Percentiles rank a stretch among this genome's conserved stretches.
Evolutionary conservation across 2,329 filamentous ascomycete genomes (phyloP).

Genomic region (Neofusicoccum kwambonambiense): DNA sequence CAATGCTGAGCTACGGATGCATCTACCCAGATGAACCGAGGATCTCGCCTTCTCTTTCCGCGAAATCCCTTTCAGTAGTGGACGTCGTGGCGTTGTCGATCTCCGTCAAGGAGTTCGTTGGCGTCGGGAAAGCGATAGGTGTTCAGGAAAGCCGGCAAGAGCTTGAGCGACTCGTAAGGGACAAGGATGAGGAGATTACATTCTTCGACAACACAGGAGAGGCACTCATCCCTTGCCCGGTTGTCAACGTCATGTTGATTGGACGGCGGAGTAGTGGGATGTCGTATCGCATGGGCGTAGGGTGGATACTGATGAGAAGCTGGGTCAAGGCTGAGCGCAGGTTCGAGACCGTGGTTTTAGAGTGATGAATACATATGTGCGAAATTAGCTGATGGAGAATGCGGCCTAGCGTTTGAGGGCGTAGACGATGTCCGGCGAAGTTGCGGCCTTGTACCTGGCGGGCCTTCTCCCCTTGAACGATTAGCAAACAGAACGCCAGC

Average conservation of each 20-base stretch:
- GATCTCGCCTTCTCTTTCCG: not conserved
- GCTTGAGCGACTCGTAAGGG: not conserved
- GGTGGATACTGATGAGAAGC: not conserved
- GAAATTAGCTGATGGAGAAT: too few relatives aligned
- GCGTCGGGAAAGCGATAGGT: not conserved
- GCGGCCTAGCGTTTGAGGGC: too few relatives aligned
- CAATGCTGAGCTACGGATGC: not conserved
- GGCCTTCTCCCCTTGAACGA: too few relatives aligned
- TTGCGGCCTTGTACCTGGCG: too few relatives aligned
- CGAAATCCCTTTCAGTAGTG: not conserved
- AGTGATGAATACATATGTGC: not conserved
- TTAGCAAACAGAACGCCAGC: too few relatives aligned
- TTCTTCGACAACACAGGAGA: not conserved
- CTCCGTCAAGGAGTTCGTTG: not conserved
- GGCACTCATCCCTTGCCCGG: not conserved
- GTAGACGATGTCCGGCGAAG: too few relatives aligned
- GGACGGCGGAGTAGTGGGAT: not conserved
- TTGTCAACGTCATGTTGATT: constrained; percentile 8
- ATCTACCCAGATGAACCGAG: not conserved
- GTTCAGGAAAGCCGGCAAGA: not conserved
- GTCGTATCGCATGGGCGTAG: not conserved
- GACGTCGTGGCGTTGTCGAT: not conserved
- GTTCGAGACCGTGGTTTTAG: not conserved
- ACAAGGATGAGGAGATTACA: not conserved
- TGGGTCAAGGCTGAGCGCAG: not conserved